Conservation (phyloP, 148 eudicot species). For the Pharnaceum exiguum region DNA sequence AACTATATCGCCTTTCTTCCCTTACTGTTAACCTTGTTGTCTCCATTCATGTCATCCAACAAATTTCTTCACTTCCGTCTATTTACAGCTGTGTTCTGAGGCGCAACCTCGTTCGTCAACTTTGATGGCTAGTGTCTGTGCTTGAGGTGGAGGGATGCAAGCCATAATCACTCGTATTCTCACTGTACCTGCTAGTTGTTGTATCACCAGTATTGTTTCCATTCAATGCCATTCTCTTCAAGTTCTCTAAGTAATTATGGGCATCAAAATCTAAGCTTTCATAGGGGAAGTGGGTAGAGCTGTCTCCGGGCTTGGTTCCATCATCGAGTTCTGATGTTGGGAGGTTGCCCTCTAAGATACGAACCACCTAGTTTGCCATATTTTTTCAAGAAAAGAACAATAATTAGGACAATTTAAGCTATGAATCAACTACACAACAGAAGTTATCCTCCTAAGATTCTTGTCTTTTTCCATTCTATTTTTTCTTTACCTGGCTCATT, state of each 20-base stretch:
- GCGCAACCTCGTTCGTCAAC: not conserved
- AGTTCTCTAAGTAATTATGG: conserved; percentile 20
- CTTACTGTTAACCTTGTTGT: too few species aligned
- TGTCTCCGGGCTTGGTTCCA: conserved; percentile 38
- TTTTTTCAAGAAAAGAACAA: not conserved
- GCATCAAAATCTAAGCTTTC: conserved; percentile 37
- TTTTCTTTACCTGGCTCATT: conserved; percentile 45
- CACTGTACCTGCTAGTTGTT: conserved; percentile 25
- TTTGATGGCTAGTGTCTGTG: conserved; percentile 19
- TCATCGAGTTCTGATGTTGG: conserved; percentile 33
- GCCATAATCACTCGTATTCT: conserved; percentile 42
- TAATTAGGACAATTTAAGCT: not conserved
- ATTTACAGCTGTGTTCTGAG: not conserved
- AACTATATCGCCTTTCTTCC: too few species aligned
- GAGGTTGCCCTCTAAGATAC: conserved; percentile 39
- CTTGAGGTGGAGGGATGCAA: conserved; percentile 35
- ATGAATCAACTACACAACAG: too few species aligned
- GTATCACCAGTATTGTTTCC: not conserved
- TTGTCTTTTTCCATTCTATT: too few species aligned
- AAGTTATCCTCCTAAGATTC: too few species aligned
- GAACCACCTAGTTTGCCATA: conserved; percentile 33
- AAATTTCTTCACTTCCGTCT: too few species aligned
- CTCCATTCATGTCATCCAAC: too few species aligned
- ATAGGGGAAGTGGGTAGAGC: conserved; percentile 30
- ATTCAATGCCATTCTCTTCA: conserved; percentile 31